Percentiles rank a stretch among this genome's conserved stretches.
phyloP scores from a whole-genome alignment of 495 filamentous ascomycete genomes.

The Lasiosphaeriaceae sp. region DNA sequence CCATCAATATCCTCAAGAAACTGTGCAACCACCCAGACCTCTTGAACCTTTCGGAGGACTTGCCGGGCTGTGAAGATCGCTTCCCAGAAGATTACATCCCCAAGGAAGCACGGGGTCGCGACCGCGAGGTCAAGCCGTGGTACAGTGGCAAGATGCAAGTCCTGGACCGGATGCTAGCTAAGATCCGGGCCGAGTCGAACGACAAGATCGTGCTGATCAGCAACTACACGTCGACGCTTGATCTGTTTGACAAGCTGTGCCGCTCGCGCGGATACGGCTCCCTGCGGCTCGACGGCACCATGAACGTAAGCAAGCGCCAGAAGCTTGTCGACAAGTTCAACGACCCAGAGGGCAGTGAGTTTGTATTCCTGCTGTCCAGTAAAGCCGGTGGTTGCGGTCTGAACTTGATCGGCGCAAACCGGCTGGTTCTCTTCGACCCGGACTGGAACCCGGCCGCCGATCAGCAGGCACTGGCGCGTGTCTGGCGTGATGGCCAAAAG shows the following conservation, averaged over 20 bases:
- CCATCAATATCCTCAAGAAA: constrained; percentile 95
- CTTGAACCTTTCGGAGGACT: constrained; percentile 74
- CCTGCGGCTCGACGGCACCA: constrained; percentile 88
- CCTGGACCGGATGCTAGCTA: constrained; percentile 94
- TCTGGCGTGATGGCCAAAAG: constrained; percentile 98
- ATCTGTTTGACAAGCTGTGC: constrained; percentile 91
- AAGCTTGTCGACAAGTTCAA: constrained; percentile 99
- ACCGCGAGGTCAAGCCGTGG: constrained; percentile 91
- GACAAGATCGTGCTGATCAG: constrained; percentile 99
- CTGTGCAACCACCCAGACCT: constrained; percentile 98
- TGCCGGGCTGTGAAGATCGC: constrained; percentile 78
- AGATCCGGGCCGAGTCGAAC: constrained; percentile 93
- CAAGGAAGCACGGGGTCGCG: constrained; percentile 80
- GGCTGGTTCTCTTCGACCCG: constrained; percentile 94
- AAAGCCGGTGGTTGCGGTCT: constrained; percentile 97
- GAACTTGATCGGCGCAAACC: constrained; percentile 95
- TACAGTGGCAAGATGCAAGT: constrained; percentile 99
- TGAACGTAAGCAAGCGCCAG: constrained; percentile 94
- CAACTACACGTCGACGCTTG: constrained; percentile 96
- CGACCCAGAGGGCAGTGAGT: constrained; percentile 84
- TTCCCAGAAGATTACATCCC: constrained; percentile 87
- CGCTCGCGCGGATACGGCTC: constrained; percentile 77
- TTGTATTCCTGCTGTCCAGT: constrained; percentile 91
- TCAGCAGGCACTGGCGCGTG: constrained; percentile 93
- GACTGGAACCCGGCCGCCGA: constrained; percentile 99